Base-by-base conservation (phyloP, 495 filamentous ascomycete genomes). In the Penicillium daleae region DNA sequence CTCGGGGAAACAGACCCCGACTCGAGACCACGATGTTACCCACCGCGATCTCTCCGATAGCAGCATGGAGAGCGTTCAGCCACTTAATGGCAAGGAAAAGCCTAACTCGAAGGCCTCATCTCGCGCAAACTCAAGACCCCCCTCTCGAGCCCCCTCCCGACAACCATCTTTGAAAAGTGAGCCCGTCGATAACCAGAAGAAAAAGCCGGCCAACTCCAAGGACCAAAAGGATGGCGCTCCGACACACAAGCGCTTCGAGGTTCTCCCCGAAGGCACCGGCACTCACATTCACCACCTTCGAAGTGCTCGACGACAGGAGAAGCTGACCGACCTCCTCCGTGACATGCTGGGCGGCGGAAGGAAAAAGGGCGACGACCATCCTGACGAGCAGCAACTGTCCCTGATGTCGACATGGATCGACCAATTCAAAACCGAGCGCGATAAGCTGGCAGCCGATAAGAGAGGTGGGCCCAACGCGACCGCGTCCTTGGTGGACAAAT, bases 401-500 rank as follows among this genome's bases (percentile, higher is more conserved):
- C 82, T 99, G 58, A 93, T 97, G 82, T 95, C 93, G 8, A 91
- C 85, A 63, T 98, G 95, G 95, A 92, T 97, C 33, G 94, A 97
- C 75, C 93, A 95, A 67, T 84, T 97, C 61, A 92, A 91, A 72
- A 88, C 80, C 65, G 95, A 99, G 75, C 91, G 91, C 65, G 92
- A 96, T 56, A 87, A 84, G 67, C 68, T 91, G 40, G 88, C 86
- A 6, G 74, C 82, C 26, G 92, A 96, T 64, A 92, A 90, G 80
- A 94, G 89, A 70, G 86, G 86, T 24, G 87, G 88, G 0, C 85
- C 90, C 2, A 91, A 90, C 69, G 82, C 92, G 13, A 89, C 90
- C n/a, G 87, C 85, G 4, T 90, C 92, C 4, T 81, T 99, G 58
- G 92, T 92, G 9, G 92, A 98, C 75, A 99, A 98, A 72, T 99